A percentile compares a stretch with the other conserved stretches of the same genome.
Conservation (phyloP, 352 stramenopile species). For the Blastocystis sp. region DNA sequence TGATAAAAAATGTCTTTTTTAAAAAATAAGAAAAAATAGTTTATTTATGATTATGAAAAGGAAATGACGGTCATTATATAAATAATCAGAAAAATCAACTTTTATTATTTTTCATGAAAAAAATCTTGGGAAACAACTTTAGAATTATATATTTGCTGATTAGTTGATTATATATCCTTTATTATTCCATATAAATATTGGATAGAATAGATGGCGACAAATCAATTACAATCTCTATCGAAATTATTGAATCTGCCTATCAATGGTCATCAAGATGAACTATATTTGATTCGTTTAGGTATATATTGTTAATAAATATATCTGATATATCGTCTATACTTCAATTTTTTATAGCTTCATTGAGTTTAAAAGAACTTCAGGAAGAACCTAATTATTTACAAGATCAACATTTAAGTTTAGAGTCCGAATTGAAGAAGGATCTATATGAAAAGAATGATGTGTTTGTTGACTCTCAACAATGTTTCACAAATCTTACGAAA, state of each 20-base stretch:
- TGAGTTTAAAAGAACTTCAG: constrained; percentile 30
- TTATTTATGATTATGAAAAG: too few relatives aligned
- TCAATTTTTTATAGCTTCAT: constrained; percentile 13
- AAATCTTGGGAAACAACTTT: too few relatives aligned
- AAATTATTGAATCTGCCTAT: constrained; percentile 29
- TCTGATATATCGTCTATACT: background rate
- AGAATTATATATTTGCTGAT: too few relatives aligned
- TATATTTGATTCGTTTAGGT: constrained; percentile 33
- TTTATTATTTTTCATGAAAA: too few relatives aligned
- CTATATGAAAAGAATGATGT: constrained; percentile 66
- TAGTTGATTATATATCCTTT: too few relatives aligned
- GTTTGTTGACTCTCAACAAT: constrained; percentile 69
- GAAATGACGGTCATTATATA: too few relatives aligned
- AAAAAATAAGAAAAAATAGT: too few relatives aligned
- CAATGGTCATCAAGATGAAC: constrained; percentile 30
- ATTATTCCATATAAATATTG: too few relatives aligned
- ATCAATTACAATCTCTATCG: constrained; percentile 20
- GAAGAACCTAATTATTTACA: constrained; percentile 56
- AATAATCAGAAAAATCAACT: too few relatives aligned
- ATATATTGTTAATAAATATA: too few relatives aligned
- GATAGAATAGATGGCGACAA: constrained; percentile 33
- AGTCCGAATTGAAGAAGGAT: constrained; percentile 56
- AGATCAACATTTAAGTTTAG: constrained; percentile 55
- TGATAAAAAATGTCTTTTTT: too few relatives aligned
- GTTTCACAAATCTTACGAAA: constrained; percentile 51